Conservation (phyloP, 805 yeast genomes). For the Clavispora vitiphila region DNA sequence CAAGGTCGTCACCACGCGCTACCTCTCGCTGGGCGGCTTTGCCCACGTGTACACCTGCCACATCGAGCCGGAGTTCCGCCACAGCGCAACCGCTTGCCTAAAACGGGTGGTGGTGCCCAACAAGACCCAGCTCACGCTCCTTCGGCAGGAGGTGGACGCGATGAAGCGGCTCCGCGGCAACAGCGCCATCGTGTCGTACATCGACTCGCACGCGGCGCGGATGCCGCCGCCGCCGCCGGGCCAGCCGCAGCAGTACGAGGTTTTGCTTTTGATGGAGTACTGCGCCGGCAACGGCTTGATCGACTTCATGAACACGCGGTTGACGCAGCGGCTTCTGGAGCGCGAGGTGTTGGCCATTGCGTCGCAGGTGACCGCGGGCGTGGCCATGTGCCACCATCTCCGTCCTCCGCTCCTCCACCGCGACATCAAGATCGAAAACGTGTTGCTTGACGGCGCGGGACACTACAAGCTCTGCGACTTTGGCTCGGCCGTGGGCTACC, state of each 20-base stretch:
- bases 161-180: conserved; percentile 85
- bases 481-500: conserved; percentile 68
- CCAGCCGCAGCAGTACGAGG: conserved; percentile 58
- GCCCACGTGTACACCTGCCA: conserved; percentile 89
- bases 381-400: conserved; percentile 72
- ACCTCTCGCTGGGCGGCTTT: conserved; percentile 87
- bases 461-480: conserved; percentile 73
- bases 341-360: conserved; percentile 62
- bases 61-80: conserved; percentile 56
- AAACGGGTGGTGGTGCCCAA: conserved; percentile 95
- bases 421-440: conserved; percentile 81
- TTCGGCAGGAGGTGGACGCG: conserved; percentile 95
- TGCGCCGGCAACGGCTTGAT: conserved; percentile 72
- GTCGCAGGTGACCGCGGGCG: conserved; percentile 67
- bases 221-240: conserved; percentile 22
- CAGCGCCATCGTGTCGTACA: conserved; percentile 78
- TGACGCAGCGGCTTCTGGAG: conserved; percentile 63
- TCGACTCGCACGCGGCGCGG: conserved; percentile 92
- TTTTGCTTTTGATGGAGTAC: conserved; percentile 73
- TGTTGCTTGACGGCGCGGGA: conserved; percentile 54
- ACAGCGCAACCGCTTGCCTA: conserved; percentile 64
- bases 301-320: conserved; percentile 72
- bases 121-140: conserved; percentile 71
- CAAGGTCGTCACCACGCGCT: conserved; percentile 58
- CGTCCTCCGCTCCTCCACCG: conserved; percentile 69